Conservation (phyloP, 2,329 filamentous ascomycete genomes). For the Fusarium torreyae region DNA sequence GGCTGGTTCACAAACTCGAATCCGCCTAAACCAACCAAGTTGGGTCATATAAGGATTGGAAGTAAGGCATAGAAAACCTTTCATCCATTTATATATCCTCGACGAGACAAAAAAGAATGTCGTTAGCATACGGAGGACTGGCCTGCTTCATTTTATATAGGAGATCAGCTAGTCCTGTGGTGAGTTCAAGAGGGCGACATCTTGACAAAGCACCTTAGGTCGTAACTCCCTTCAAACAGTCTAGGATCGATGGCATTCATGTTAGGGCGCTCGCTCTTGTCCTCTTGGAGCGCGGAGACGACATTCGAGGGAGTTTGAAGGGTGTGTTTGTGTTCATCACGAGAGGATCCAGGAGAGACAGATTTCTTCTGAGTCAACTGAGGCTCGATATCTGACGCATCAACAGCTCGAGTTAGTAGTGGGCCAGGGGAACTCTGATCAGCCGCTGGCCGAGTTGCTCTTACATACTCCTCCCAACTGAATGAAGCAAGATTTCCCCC, state of each 20-base stretch:
- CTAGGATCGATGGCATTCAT: constrained; percentile 2
- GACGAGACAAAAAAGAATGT: neutral
- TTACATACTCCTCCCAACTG: constrained; percentile 17
- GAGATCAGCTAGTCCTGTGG: neutral
- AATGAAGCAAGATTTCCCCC: neutral
- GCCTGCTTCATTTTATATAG: no score
- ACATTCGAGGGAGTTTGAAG: neutral
- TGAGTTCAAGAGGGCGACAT: neutral
- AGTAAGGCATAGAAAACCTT: neutral
- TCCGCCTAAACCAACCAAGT: neutral
- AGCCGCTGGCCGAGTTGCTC: constrained; percentile 1
- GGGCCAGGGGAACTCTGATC: neutral
- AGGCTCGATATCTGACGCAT: neutral
- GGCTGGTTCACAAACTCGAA: neutral
- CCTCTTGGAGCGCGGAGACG: neutral
- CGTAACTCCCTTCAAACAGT: neutral
- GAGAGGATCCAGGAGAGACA: neutral
- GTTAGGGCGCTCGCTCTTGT: neutral
- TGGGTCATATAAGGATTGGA: neutral
- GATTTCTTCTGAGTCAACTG: neutral
- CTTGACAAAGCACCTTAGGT: neutral
- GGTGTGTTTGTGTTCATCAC: neutral
- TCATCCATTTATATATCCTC: neutral
- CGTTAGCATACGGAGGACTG: neutral
- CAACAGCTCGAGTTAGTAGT: constrained; percentile 5